Conservation (phyloP, 495 filamentous ascomycete genomes). For the Neohortaea acidophila region DNA sequence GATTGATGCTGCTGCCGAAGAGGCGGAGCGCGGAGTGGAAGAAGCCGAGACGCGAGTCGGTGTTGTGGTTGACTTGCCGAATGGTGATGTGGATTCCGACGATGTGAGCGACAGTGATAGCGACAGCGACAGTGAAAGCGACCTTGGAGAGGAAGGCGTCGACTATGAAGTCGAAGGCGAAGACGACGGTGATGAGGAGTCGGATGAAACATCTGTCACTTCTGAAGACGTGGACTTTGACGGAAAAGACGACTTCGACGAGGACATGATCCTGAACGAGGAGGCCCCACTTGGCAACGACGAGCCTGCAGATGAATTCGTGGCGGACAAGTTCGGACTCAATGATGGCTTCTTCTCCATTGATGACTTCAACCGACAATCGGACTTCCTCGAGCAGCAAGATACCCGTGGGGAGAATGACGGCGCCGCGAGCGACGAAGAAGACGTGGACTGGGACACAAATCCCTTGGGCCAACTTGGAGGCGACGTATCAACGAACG, state of each 20-base stretch:
- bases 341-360: constrained; percentile 99
- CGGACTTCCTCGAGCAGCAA: constrained; percentile 69
- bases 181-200: constrained; percentile 26
- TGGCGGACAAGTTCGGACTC: constrained; percentile 47
- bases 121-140: constrained; percentile 27
- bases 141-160: constrained; percentile 46
- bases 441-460: constrained; percentile 70
- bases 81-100: constrained; percentile 23
- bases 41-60: neutral
- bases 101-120: constrained; percentile 31
- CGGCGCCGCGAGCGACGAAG: constrained; percentile 51
- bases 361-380: constrained; percentile 90
- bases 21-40: constrained; percentile 31
- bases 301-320: constrained; percentile 31
- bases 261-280: constrained; percentile 23
- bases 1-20: constrained; percentile 40
- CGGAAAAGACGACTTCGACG: constrained; percentile 31
- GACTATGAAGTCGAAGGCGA: constrained; percentile 43
- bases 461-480: constrained; percentile 43
- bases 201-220: constrained; percentile 26
- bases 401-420: constrained; percentile 55
- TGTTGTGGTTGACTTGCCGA: neutral
- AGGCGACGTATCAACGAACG: no score
- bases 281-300: constrained; percentile 29
- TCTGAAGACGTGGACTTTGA: constrained; percentile 28